Conservation (phyloP, 495 filamentous ascomycete species). For the Aspergillus ostianus region DNA sequence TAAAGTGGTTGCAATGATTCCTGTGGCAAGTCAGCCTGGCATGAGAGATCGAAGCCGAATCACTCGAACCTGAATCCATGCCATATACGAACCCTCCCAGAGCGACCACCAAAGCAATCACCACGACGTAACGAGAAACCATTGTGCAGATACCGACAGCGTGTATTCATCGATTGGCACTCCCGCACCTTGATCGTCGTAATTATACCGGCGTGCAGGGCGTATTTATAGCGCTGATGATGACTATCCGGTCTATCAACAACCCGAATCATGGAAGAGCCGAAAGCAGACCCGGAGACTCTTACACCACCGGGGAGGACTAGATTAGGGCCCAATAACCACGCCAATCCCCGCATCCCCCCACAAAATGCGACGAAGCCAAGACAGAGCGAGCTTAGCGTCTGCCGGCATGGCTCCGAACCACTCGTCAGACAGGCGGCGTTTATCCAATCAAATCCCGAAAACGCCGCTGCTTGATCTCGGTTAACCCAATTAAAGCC, state of each 20-base stretch:
- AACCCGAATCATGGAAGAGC: slow-evolving; percentile 1
- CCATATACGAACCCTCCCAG: slow-evolving; percentile 17
- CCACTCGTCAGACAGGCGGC: slow-evolving; percentile 8
- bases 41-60: neutral
- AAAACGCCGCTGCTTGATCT: slow-evolving; percentile 7
- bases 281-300: neutral
- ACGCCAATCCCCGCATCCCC: neutral
- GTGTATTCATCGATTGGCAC: neutral
- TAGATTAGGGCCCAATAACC: neutral
- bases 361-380: neutral
- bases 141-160: neutral
- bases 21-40: slow-evolving; percentile 5
- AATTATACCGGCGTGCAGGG: neutral
- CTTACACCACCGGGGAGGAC: no score
- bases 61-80: slow-evolving; percentile 11
- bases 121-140: slow-evolving; percentile 8
- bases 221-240: slow-evolving; percentile 7
- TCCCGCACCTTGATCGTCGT: neutral
- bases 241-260: slow-evolving; percentile 3
- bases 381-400: no score
- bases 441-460: slow-evolving; percentile 1
- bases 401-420: no score
- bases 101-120: slow-evolving; percentile 14
- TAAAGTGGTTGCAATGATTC: slow-evolving; percentile 31
- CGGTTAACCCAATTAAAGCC: neutral